Evolutionary conservation across 805 yeast species (phyloP).

Genomic region (Lipomyces kockii): DNA sequence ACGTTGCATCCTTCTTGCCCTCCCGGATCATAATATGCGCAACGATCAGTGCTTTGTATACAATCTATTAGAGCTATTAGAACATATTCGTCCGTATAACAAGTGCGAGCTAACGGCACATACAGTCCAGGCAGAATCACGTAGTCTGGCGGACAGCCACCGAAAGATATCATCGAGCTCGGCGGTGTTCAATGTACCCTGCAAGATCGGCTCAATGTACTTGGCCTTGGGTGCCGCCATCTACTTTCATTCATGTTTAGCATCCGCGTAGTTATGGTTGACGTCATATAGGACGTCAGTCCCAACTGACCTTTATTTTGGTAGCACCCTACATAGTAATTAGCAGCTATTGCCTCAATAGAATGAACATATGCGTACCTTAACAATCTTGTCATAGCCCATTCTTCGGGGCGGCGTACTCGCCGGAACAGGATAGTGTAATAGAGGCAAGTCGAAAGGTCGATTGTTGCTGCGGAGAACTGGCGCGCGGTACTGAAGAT

Average conservation of each 20-base stretch:
- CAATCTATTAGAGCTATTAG: conserved; percentile 49
- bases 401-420: conserved; percentile 4
- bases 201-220: conserved; percentile 89
- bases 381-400: conserved; percentile 65
- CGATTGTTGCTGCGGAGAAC: background rate
- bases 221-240: conserved; percentile 98
- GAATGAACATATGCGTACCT: conserved; percentile 46
- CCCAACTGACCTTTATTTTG: conserved; percentile 55
- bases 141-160: conserved; percentile 63
- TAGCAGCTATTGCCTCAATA: background rate
- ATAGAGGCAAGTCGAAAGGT: background rate
- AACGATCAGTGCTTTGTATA: conserved; percentile 82
- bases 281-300: conserved; percentile 2
- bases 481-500: background rate
- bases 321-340: conserved; percentile 59
- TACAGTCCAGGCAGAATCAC: conserved; percentile 82
- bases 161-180: conserved; percentile 73
- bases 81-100: background rate
- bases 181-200: conserved; percentile 63
- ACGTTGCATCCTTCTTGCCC: conserved; percentile 78
- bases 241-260: conserved; percentile 45
- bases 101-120: conserved; percentile 3
- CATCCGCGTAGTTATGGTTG: conserved; percentile 17
- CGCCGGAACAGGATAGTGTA: background rate
- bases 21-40: conserved; percentile 90